These are phyloP conservation scores for Canavalia gladiata DNA, from an alignment of 306 rosid species.

Conservation along the genomic window DNA sequence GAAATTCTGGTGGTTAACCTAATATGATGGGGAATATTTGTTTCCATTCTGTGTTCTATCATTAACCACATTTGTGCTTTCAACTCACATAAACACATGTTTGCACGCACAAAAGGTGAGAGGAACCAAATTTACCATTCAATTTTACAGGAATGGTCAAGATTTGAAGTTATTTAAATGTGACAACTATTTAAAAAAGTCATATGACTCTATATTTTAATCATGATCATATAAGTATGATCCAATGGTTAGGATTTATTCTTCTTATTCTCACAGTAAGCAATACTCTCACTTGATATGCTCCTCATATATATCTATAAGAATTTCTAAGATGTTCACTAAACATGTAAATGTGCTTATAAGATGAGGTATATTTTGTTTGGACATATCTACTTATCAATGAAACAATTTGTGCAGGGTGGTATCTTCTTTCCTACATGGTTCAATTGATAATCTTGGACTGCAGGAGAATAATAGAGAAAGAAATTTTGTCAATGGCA, in stretches of 20 bases:
- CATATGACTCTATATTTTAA: not conserved
- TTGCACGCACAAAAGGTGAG: not conserved
- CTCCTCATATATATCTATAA: not conserved
- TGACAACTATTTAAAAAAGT: not conserved
- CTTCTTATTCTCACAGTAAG: conserved; percentile 15
- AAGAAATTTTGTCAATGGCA: conserved; percentile 49
- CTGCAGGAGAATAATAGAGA: conserved; percentile 45
- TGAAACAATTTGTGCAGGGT: conserved; percentile 63
- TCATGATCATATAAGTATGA: not conserved
- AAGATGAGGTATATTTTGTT: not conserved
- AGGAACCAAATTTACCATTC: not conserved
- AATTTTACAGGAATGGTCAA: not conserved
- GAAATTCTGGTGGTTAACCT: conserved; percentile 15
- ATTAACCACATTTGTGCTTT: conserved; percentile 12
- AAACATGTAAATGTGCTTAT: not conserved
- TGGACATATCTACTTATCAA: conserved; percentile 36
- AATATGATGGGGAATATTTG: conserved; percentile 25
- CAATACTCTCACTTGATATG: not conserved
- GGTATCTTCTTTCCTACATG: conserved; percentile 48
- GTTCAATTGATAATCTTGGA: conserved; percentile 51
- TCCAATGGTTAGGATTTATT: conserved; percentile 4
- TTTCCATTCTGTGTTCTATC: not conserved
- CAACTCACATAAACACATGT: not conserved
- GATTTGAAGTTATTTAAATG: conserved; percentile 15
- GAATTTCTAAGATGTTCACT: conserved; percentile 12